Percentiles rank a stretch among this genome's conserved stretches.
Evolutionary conservation across 2,329 filamentous ascomycete species (phyloP).

Genomic region (Cryphonectria radicalis): DNA sequence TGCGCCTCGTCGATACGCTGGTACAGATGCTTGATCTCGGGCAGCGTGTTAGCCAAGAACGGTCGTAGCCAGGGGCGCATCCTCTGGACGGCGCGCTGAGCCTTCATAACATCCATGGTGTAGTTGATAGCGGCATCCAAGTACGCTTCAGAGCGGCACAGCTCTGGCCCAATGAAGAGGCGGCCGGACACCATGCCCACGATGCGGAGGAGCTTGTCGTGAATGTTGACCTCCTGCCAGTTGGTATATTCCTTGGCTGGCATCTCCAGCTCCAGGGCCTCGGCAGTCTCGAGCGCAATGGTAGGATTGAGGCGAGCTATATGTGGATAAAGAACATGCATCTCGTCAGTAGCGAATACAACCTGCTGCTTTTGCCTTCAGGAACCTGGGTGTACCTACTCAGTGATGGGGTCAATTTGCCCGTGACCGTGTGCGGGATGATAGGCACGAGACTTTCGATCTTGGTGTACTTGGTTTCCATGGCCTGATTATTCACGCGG

Average conservation of each 20-base stretch:
- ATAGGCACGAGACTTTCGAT: conserved; percentile 14
- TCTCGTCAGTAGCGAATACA: background rate
- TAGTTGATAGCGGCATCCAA: conserved; percentile 52
- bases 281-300: conserved; percentile 43
- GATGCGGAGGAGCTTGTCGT: conserved; percentile 47
- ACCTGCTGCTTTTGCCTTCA: background rate
- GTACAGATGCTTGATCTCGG: conserved; percentile 41
- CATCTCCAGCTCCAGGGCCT: conserved; percentile 40
- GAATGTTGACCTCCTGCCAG: conserved; percentile 47
- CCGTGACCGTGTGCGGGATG: conserved; percentile 15
- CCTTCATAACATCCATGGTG: conserved; percentile 47
- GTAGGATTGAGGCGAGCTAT: conserved; percentile 42
- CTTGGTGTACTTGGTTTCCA: conserved; percentile 22
- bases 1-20: conserved; percentile 40
- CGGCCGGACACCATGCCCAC: conserved; percentile 51
- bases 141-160: conserved; percentile 49
- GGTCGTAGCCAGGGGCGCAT: conserved; percentile 7
- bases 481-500: background rate
- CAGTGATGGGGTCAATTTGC: conserved; percentile 15
- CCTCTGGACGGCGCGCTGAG: conserved; percentile 36
- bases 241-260: conserved; percentile 38
- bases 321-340: background rate
- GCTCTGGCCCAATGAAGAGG: conserved; percentile 51
- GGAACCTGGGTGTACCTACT: background rate
- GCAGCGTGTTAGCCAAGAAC: conserved; percentile 20